These are phyloP conservation scores for Thelephora ganbajun DNA, from an alignment of 768 basidiomycete genomes.

Conservation along the genomic window DNA sequence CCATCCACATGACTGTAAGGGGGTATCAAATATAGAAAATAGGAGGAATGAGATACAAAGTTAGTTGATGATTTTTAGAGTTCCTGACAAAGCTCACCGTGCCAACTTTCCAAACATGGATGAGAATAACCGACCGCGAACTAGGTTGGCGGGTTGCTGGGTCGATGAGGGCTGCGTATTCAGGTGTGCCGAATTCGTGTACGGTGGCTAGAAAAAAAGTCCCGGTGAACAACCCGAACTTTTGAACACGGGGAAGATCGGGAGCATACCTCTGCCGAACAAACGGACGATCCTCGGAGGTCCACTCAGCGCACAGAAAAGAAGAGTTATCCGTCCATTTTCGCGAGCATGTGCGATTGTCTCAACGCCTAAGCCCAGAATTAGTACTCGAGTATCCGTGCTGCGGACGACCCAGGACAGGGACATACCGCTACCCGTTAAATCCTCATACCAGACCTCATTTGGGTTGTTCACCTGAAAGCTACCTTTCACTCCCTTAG, in stretches of 20 bases:
- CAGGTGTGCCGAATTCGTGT: constrained; percentile 48
- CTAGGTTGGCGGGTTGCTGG: constrained; percentile 33
- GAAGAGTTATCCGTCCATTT: constrained; percentile 47
- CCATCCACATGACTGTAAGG: constrained; percentile 62
- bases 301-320: constrained; percentile 50
- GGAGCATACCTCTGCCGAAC: constrained; percentile 37
- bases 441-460: constrained; percentile 61
- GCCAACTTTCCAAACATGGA: constrained; percentile 48
- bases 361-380: constrained; percentile 38
- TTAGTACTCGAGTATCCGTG: neutral
- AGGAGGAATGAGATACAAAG: neutral
- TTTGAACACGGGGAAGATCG: neutral
- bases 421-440: constrained; percentile 52
- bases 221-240: neutral
- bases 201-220: constrained; percentile 29
- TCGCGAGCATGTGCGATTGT: constrained; percentile 48
- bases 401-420: neutral
- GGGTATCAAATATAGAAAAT: constrained; percentile 13
- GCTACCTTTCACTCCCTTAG: constrained; percentile 45
- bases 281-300: constrained; percentile 42
- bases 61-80: neutral
- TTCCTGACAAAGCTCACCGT: constrained; percentile 18
- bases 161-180: constrained; percentile 40
- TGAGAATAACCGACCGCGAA: constrained; percentile 43
- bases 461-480: constrained; percentile 46